Percentiles rank a stretch among this genome's conserved stretches.
phyloP scores from a whole-genome alignment of 1,284 basidiomycete genomes.

The Singerocomus rubriflavus region DNA sequence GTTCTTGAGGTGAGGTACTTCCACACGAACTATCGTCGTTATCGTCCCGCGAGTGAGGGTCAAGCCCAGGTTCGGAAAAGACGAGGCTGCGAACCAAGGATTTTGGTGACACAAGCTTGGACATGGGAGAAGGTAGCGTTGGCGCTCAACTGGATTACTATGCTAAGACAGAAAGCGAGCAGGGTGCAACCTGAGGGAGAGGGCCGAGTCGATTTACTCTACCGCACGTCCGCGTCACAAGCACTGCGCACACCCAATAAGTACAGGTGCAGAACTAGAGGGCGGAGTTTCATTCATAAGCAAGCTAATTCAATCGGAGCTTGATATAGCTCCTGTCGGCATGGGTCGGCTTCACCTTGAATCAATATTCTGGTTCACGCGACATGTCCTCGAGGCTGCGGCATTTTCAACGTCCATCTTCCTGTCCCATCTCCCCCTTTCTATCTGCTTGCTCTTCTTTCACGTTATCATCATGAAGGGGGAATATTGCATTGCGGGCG shows the following conservation, averaged over 20 bases:
- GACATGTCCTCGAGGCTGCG: constrained; percentile 26
- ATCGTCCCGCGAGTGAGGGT: constrained; percentile 12
- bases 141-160: constrained; percentile 10
- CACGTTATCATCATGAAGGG: constrained; percentile 52
- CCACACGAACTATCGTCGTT: constrained; percentile 31
- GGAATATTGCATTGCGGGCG: constrained; percentile 67
- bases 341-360: too few relatives aligned
- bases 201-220: constrained; percentile 9
- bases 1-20: constrained; percentile 44
- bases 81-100: constrained; percentile 21
- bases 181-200: not conserved
- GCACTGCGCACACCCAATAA: not conserved
- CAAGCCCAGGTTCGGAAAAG: constrained; percentile 19
- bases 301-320: constrained; percentile 19
- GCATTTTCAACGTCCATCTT: constrained; percentile 24
- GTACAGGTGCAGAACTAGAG: too few relatives aligned
- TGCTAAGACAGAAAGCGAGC: constrained; percentile 6
- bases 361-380: constrained; percentile 9
- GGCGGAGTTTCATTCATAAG: not conserved
- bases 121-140: constrained; percentile 20
- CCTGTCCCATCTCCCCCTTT: constrained; percentile 17
- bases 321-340: constrained; percentile 5
- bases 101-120: constrained; percentile 27
- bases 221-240: constrained; percentile 8
- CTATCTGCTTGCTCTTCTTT: constrained; percentile 19